Evolutionary conservation across 257 asterid genomes (phyloP).

Genomic region (Plectranthus barbatus): DNA sequence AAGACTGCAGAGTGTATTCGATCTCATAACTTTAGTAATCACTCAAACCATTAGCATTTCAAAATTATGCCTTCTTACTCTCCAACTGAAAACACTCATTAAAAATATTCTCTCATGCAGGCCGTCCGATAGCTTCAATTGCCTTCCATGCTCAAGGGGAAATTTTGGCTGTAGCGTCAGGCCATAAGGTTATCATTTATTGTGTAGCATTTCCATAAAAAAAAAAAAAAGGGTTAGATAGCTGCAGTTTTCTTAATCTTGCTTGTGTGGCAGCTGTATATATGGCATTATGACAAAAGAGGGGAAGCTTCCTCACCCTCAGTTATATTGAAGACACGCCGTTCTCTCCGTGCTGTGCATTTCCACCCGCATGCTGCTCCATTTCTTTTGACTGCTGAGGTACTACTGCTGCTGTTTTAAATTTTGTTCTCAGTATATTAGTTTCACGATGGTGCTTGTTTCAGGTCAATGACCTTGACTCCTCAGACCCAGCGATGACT

Average conservation of each 20-base stretch:
- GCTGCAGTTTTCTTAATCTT: conserved; percentile 18
- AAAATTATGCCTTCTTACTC: background rate
- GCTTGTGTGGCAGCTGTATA: conserved; percentile 59
- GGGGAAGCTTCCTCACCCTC: conserved; percentile 83
- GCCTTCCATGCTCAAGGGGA: conserved; percentile 98
- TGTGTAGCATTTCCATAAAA: conserved; percentile 3
- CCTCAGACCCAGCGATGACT: conserved; percentile 88
- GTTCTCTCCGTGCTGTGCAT: conserved; percentile 97
- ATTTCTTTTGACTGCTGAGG: conserved; percentile 97
- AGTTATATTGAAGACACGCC: conserved; percentile 79
- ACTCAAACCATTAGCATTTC: conserved; percentile 13
- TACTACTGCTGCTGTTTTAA: conserved; percentile 27
- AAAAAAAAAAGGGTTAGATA: conserved; percentile 10
- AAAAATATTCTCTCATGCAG: conserved; percentile 35
- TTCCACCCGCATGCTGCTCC: conserved; percentile 97
- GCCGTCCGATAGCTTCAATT: conserved; percentile 94
- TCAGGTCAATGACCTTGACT: conserved; percentile 82
- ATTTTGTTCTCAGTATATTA: background rate
- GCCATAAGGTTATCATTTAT: conserved; percentile 76
- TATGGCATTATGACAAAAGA: conserved; percentile 82
- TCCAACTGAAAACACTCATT: conserved; percentile 7
- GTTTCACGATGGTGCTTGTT: conserved; percentile 16
- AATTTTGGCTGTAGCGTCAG: conserved; percentile 93
- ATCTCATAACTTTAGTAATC: conserved; percentile 87
- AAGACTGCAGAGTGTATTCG: conserved; percentile 84